A percentile compares a stretch with the other conserved stretches of the same genome.
Evolutionary conservation across 768 basidiomycete genomes (phyloP).

Genomic region (Nidula microcarpa): DNA sequence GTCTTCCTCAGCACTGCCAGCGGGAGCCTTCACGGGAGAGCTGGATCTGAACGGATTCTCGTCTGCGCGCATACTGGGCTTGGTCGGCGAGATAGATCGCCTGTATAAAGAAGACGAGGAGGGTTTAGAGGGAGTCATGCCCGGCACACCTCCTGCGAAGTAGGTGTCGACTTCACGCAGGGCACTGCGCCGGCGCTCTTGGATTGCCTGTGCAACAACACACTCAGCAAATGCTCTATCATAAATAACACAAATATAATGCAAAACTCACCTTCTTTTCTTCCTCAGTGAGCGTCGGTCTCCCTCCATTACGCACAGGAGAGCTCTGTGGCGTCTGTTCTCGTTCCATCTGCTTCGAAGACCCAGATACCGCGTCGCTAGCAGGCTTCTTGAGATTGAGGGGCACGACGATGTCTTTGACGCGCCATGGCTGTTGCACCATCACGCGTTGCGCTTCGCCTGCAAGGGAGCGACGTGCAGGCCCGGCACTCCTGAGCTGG

Average conservation of each 20-base stretch:
- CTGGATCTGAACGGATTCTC: constrained; percentile 9
- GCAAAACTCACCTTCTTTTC: constrained; percentile 36
- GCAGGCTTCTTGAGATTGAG: constrained; percentile 8
- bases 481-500: constrained; percentile 8
- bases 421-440: constrained; percentile 51
- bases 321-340: constrained; percentile 4
- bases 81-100: neutral
- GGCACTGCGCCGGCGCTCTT: constrained; percentile 60
- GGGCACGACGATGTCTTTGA: constrained; percentile 52
- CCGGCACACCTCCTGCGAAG: constrained; percentile 52
- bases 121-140: constrained; percentile 34
- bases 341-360: neutral
- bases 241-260: neutral
- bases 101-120: neutral
- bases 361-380: neutral
- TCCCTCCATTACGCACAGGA: constrained; percentile 14
- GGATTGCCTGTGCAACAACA: constrained; percentile 43
- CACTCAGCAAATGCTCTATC: neutral
- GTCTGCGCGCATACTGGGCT: neutral
- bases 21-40: neutral
- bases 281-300: constrained; percentile 33
- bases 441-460: constrained; percentile 44
- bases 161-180: constrained; percentile 44
- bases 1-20: constrained; percentile 7
- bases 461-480: constrained; percentile 38